Evolutionary conservation across 495 filamentous ascomycete species (phyloP), one percentile per base, ranked within the genome.

Genomic region (Podospora australis): DNA sequence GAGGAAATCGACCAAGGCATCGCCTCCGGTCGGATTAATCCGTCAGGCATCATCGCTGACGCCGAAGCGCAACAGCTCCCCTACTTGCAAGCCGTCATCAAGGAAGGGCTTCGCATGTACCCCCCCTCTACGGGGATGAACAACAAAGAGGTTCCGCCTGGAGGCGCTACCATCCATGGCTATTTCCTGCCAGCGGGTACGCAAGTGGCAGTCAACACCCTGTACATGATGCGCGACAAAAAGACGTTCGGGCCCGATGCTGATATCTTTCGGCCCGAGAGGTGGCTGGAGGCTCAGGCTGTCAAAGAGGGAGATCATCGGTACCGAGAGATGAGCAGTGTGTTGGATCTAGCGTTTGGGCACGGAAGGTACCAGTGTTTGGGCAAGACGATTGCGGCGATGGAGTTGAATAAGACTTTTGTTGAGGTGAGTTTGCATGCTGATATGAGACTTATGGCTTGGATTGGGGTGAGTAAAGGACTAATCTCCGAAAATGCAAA

Each of bases 351-450:
- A 48, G 67, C 61, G 1, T 81, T 81, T 62, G 77, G 75, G 21
- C 72, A 73, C 57, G 78, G 78, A 1, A 56, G 74, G 11, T 62
- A 75, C 32, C 64, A 70, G 9, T 83, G 79, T 54, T 47, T 81
- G 40, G 79, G 79, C 0, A 70, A 62, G 50, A 68, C 72, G 52
- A 71, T 82, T 55, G 78, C 78, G 5, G 63, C 74, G 56, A 73
- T 77, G 66, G 77, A 83, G 62, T 46, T 77, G 30, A 66, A 67
- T 22, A 78, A 79, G 60, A 55, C 66, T 0, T 49, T 78, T 43
- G 67, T 78, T 39, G 74, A 79, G 70, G 72, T 77, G 44, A 40
- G 64, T 58, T 16, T 8, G n/a, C n/a, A n/a, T n/a, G n/a, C n/a
- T n/a, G n/a, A n/a, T n/a, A n/a, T n/a, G n/a, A n/a, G n/a, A n/a